Evolutionary conservation across 148 eudicot genomes (phyloP).

Genomic region (Spergularia bocconei): DNA sequence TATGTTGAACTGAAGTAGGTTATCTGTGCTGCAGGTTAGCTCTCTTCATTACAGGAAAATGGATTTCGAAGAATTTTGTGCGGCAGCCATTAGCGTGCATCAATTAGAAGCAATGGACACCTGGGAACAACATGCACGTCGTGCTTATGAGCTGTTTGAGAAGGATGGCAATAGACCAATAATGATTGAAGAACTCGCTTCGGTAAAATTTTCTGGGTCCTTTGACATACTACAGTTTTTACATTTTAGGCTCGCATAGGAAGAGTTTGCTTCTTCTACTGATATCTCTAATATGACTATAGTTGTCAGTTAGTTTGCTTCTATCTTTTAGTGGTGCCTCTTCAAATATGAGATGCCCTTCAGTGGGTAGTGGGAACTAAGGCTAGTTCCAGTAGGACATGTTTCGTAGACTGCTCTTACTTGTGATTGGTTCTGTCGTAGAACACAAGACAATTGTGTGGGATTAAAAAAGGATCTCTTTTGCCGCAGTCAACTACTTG

Average conservation of each 20-base stretch:
- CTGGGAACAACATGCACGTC: conserved; percentile 94
- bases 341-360: too few relatives aligned
- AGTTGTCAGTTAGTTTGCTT: too few relatives aligned
- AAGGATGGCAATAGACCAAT: conserved; percentile 92
- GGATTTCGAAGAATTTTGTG: conserved; percentile 92
- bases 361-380: too few relatives aligned
- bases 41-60: conserved; percentile 77
- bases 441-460: too few relatives aligned
- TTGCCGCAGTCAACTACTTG: too few relatives aligned
- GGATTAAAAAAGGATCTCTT: too few relatives aligned
- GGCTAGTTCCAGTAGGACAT: too few relatives aligned
- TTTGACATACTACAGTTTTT: neutral
- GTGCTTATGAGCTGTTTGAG: conserved; percentile 87
- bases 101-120: conserved; percentile 84
- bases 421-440: too few relatives aligned
- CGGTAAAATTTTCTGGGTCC: conserved; percentile 41
- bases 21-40: conserved; percentile 53
- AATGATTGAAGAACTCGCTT: conserved; percentile 95
- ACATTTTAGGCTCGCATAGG: neutral
- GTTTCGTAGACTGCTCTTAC: too few relatives aligned
- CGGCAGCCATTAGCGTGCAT: conserved; percentile 80
- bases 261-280: neutral
- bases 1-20: conserved; percentile 6
- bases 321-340: too few relatives aligned
- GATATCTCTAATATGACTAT: neutral